Evolutionary conservation across 1,284 basidiomycete genomes (phyloP), one percentile per base, ranked within the genome.

Genomic region (Heterobasidion irregulare): DNA sequence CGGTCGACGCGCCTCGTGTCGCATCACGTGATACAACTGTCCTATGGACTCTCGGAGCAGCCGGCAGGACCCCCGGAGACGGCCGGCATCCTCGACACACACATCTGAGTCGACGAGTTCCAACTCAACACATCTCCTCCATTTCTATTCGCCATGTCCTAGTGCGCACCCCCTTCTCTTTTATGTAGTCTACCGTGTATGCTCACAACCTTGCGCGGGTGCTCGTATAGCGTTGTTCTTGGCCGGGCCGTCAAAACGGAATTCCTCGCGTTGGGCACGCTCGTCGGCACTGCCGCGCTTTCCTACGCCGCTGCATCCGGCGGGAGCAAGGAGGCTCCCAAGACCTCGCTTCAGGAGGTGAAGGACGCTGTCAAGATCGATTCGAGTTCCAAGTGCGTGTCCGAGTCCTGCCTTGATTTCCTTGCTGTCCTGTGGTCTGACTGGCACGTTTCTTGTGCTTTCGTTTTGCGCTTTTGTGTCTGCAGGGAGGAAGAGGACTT

Each of bases 241-340:
- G 87, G 88, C 68, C 84, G 86, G 63, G 78, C 76, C 65, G 75
- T 91, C 65, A 87, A 86, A 75, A 85, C 80, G 66, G 86, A 90
- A 73, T 83, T 87, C 74, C 78, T 91, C 61, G 78, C 85, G 16
- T 74, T 90, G 57, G 83, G 78, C 57, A 83, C 83, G 47, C 76
- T 90, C 58, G 67, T 76, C 52, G 71, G 74, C 52, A 74, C 79
- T 52, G 78, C 78, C 57, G 76, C 76, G 46, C 64, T 75, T 62
- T 78, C 78, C 50, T 76, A 72, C 61, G 74, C 79, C 50, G 71
- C 80, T 53, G 57, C 59, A 32, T 55, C 74, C 57, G 70, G 77
- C 53, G 79, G 81, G 55, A 50, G 48, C 48, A 50, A 50, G 48
- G 67, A 69, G n/a, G 66, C 73, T 33, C 69, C 71, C 19, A 75